These are phyloP conservation scores for Coriolopsis trogii DNA, from an alignment of 1,284 basidiomycete genomes.

Conservation along the genomic window DNA sequence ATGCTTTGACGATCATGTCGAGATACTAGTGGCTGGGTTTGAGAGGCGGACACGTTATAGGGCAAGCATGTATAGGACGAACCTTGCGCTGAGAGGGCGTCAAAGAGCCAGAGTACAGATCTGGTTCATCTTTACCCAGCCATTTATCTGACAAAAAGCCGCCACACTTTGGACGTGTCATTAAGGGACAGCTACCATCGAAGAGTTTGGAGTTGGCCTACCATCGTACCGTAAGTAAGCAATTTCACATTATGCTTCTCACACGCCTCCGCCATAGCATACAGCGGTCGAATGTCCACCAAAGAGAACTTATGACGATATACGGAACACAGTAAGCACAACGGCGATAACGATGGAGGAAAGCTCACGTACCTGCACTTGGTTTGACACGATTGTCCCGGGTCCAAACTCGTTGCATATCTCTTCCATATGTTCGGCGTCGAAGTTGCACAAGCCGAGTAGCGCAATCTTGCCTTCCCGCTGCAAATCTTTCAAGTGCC, in stretches of 20 bases:
- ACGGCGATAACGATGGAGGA: background rate
- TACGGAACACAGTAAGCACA: too few species aligned
- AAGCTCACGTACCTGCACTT: conserved; percentile 66
- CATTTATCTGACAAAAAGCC: conserved; percentile 81
- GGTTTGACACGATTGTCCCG: conserved; percentile 76
- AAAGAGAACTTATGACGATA: conserved; percentile 89
- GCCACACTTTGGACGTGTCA: conserved; percentile 58
- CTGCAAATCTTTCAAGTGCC: conserved; percentile 62
- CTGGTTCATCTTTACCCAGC: conserved; percentile 69
- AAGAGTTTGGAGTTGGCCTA: too few species aligned
- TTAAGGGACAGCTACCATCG: too few species aligned
- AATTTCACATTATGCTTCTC: conserved; percentile 72
- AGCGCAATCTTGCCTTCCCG: conserved; percentile 61
- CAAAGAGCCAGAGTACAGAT: conserved; percentile 60
- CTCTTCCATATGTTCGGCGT: conserved; percentile 72
- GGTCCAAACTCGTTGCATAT: conserved; percentile 74
- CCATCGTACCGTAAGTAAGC: conserved; percentile 80
- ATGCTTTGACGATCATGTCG: conserved; percentile 76
- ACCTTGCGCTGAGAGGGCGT: conserved; percentile 85
- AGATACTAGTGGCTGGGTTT: too few species aligned
- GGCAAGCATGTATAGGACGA: conserved; percentile 22
- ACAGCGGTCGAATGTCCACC: conserved; percentile 75
- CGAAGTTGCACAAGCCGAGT: conserved; percentile 82
- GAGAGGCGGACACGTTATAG: conserved; percentile 4
- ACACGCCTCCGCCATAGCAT: conserved; percentile 79